Percentiles rank a stretch among this genome's conserved stretches.
Evolutionary conservation across 192 early-diverging fungal species (phyloP).

Genomic region (Entrophospora sp.): DNA sequence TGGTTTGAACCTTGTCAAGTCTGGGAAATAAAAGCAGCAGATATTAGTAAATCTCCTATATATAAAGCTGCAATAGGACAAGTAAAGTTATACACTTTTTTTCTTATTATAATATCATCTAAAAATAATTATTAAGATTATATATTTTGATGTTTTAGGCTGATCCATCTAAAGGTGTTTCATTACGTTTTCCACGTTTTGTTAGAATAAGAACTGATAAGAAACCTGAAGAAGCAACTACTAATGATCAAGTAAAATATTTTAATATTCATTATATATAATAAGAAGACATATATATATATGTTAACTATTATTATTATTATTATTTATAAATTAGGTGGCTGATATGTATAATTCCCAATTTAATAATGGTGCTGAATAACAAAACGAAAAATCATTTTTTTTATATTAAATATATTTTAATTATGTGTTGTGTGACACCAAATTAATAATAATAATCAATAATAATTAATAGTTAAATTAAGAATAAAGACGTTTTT

Average conservation of each 20-base stretch:
- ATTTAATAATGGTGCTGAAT: background rate
- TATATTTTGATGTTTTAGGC: slow-evolving; percentile 36
- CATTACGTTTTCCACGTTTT: slow-evolving; percentile 95
- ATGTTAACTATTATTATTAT: background rate
- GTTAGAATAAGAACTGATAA: slow-evolving; percentile 96
- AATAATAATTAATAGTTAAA: too few relatives aligned
- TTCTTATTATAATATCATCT: slow-evolving; percentile 8
- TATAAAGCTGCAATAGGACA: slow-evolving; percentile 85
- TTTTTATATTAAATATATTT: too few relatives aligned
- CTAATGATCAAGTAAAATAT: slow-evolving; percentile 63
- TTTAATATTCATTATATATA: background rate
- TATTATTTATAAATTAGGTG: background rate
- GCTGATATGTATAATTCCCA: background rate
- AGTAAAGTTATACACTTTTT: too few relatives aligned
- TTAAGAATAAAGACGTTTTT: slow-evolving; percentile 2
- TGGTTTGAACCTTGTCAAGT: slow-evolving; percentile 92
- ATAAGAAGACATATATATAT: background rate
- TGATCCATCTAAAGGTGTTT: slow-evolving; percentile 82
- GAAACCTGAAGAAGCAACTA: slow-evolving; percentile 84
- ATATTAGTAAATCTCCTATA: slow-evolving; percentile 91
- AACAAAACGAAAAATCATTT: too few relatives aligned
- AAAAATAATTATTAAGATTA: slow-evolving; percentile 8
- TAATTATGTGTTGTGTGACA: too few relatives aligned
- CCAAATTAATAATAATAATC: too few relatives aligned
- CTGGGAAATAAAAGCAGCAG: slow-evolving; percentile 96